Percentiles rank a stretch among this genome's conserved stretches.
Evolutionary conservation across 129 eudicot genomes (phyloP).

Genomic region (Cynara cardunculus): DNA sequence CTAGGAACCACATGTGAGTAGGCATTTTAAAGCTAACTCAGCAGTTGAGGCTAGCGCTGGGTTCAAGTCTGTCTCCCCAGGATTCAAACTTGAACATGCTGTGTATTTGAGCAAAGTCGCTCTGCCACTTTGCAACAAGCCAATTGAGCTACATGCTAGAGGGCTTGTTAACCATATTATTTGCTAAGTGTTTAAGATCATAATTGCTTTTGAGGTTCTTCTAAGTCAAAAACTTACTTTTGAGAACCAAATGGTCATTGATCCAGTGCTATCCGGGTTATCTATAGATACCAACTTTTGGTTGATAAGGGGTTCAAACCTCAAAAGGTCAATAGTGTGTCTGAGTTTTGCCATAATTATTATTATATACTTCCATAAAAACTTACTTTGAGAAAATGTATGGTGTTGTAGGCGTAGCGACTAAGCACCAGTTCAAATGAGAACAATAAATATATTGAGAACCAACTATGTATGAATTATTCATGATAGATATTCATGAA

Average conservation of each 20-base stretch:
- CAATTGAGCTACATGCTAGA: too few relatives aligned
- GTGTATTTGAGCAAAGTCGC: too few relatives aligned
- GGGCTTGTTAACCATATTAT: too few relatives aligned
- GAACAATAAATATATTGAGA: background rate
- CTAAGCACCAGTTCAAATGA: background rate
- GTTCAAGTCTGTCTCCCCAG: too few relatives aligned
- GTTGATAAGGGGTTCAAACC: background rate
- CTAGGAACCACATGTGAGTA: too few relatives aligned
- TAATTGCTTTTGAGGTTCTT: background rate
- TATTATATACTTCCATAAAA: background rate
- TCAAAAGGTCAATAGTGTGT: background rate
- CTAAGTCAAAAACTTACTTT: background rate
- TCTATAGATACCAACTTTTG: background rate
- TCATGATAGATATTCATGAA: background rate
- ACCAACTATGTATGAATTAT: background rate
- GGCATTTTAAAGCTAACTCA: too few relatives aligned
- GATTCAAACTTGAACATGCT: too few relatives aligned
- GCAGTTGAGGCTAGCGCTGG: too few relatives aligned
- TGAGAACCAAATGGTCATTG: background rate
- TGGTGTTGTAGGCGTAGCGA: background rate
- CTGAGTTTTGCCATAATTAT: background rate
- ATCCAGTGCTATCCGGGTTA: background rate
- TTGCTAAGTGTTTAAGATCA: background rate
- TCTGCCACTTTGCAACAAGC: too few relatives aligned
- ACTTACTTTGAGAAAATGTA: background rate